These are phyloP conservation scores for Verticillium nubilum DNA, from an alignment of 2,329 filamentous ascomycete species.

Conservation along the genomic window DNA sequence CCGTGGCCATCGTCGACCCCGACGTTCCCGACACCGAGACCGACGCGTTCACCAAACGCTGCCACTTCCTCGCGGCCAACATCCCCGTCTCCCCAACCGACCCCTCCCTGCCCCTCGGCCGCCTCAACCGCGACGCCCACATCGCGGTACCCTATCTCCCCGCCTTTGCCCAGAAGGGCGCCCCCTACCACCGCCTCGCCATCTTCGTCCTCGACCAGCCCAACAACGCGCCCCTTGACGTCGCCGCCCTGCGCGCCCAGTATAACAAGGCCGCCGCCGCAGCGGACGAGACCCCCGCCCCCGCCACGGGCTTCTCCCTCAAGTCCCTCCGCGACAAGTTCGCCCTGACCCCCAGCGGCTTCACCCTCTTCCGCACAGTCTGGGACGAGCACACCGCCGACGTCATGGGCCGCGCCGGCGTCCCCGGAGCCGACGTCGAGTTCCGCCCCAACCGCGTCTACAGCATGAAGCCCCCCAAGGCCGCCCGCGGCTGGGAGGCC, in stretches of 20 bases:
- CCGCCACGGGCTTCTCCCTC: constrained; percentile 63
- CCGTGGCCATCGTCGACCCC: constrained; percentile 79
- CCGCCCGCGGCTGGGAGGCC: constrained; percentile 60
- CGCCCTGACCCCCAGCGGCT: constrained; percentile 67
- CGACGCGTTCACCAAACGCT: constrained; percentile 74
- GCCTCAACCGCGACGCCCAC: constrained; percentile 55
- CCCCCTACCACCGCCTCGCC: constrained; percentile 83
- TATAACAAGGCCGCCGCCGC: constrained; percentile 23
- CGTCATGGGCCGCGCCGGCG: constrained; percentile 76
- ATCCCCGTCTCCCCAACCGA: constrained; percentile 46
- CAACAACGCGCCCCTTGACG: constrained; percentile 53
- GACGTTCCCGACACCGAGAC: constrained; percentile 78
- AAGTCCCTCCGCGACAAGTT: constrained; percentile 69
- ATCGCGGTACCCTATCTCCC: constrained; percentile 78
- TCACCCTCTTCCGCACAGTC: constrained; percentile 78
- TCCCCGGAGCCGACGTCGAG: constrained; percentile 75
- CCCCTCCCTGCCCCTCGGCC: constrained; percentile 59
- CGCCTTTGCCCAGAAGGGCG: constrained; percentile 82
- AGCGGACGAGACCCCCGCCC: constrained; percentile 1
- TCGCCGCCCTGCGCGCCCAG: constrained; percentile 47
- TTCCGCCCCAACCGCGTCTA: constrained; percentile 76
- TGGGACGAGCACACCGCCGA: constrained; percentile 87
- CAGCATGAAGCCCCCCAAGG: constrained; percentile 57
- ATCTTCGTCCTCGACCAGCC: constrained; percentile 80
- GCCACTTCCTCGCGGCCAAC: constrained; percentile 78